These are phyloP conservation scores for Perkinsus olseni DNA, from an alignment of 169 alveolate genomes.

Conservation along the genomic window DNA sequence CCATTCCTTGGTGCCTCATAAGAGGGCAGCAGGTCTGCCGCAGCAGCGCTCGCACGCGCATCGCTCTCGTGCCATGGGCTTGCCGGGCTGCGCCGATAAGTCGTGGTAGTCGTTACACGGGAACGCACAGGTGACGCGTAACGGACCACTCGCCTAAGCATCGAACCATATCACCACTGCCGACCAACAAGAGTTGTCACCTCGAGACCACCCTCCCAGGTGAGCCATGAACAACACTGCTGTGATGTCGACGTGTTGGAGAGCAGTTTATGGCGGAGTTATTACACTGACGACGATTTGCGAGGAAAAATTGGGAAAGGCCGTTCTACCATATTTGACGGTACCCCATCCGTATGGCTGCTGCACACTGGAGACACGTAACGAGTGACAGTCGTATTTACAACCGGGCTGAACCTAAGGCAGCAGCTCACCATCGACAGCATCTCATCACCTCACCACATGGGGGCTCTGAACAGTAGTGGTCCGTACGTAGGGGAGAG, in stretches of 20 bases:
- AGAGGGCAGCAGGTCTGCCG: not conserved
- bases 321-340: no score
- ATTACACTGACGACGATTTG: not conserved
- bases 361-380: not conserved
- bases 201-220: not conserved
- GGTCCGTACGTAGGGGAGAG: not conserved
- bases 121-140: not conserved
- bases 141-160: not conserved
- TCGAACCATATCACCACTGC: not conserved
- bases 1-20: not conserved
- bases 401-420: not conserved
- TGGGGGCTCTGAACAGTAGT: no score
- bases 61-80: not conserved
- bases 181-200: not conserved
- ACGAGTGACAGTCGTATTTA: not conserved
- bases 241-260: not conserved
- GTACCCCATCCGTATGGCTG: no score
- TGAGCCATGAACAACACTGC: not conserved
- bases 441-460: no score
- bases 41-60: not conserved
- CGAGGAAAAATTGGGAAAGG: no score
- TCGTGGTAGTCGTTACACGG: not conserved
- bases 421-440: no score
- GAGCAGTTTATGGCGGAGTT: not conserved
- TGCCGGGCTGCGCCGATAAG: not conserved